Evolutionary conservation across 495 filamentous ascomycete genomes (phyloP).

Genomic region (Apiosordaria backusii): DNA sequence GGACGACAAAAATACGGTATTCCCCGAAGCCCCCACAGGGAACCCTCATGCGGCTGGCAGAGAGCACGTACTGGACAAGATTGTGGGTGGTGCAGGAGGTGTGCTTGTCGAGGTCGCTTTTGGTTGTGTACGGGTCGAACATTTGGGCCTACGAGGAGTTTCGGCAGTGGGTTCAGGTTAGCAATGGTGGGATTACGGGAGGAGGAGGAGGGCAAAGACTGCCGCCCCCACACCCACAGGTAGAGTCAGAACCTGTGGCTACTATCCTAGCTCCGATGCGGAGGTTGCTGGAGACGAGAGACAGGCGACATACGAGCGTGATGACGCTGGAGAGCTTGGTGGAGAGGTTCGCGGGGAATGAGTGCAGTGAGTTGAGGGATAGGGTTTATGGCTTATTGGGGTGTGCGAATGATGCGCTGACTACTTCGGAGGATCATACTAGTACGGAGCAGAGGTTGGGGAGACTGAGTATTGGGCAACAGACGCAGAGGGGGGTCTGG

Average conservation of each 20-base stretch:
- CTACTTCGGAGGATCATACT: constrained; percentile 8
- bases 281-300: constrained; percentile 14
- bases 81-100: constrained; percentile 26
- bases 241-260: neutral
- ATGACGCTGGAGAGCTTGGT: constrained; percentile 21
- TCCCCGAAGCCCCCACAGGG: neutral
- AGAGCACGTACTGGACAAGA: constrained; percentile 19
- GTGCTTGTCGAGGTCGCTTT: constrained; percentile 13
- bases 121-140: constrained; percentile 9
- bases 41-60: neutral
- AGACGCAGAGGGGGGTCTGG: neutral
- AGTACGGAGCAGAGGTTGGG: neutral
- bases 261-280: constrained; percentile 10
- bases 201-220: neutral
- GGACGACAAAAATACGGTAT: neutral
- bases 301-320: constrained; percentile 10
- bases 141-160: constrained; percentile 15
- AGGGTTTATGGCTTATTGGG: constrained; percentile 23
- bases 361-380: constrained; percentile 22
- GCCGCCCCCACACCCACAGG: neutral
- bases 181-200: neutral
- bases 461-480: neutral
- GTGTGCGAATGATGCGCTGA: constrained; percentile 21
- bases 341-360: constrained; percentile 17
- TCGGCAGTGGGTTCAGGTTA: constrained; percentile 6